phyloP scores from a whole-genome alignment of 768 basidiomycete species.

The Boletus bicolor region DNA sequence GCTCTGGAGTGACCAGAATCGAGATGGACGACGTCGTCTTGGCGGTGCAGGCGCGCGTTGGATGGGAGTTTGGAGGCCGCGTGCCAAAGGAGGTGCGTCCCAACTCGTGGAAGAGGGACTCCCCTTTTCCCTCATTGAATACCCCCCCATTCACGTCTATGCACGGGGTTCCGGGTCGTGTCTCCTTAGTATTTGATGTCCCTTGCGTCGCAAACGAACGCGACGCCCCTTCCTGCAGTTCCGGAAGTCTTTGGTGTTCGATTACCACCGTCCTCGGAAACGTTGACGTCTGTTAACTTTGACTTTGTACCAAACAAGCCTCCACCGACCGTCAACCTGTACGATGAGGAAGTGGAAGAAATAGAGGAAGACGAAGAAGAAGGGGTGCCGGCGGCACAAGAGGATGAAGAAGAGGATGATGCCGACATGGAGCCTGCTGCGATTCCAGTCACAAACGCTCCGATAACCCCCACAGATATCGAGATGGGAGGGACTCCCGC shows the following conservation, averaged over 20 bases:
- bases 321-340: constrained; percentile 70
- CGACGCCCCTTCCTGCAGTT: constrained; percentile 75
- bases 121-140: neutral
- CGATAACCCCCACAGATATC: constrained; percentile 59
- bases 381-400: constrained; percentile 31
- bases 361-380: constrained; percentile 45
- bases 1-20: constrained; percentile 57
- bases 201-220: constrained; percentile 80
- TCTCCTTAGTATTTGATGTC: constrained; percentile 66
- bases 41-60: constrained; percentile 84
- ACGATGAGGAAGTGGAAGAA: constrained; percentile 81
- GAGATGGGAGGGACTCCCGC: constrained; percentile 44
- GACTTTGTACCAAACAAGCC: constrained; percentile 84
- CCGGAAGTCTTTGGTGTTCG: constrained; percentile 87
- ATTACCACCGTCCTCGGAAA: constrained; percentile 64
- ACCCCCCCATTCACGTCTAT: no score
- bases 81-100: constrained; percentile 79
- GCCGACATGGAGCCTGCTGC: constrained; percentile 69
- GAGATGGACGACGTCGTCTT: constrained; percentile 81
- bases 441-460: constrained; percentile 37
- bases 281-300: constrained; percentile 79
- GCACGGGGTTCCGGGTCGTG: neutral
- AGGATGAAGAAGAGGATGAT: constrained; percentile 53
- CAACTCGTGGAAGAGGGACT: neutral
- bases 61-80: constrained; percentile 89